Evolutionary conservation across 352 stramenopile species (phyloP), one percentile per base, ranked within the genome.

Genomic region (Phytophthora megakarya): DNA sequence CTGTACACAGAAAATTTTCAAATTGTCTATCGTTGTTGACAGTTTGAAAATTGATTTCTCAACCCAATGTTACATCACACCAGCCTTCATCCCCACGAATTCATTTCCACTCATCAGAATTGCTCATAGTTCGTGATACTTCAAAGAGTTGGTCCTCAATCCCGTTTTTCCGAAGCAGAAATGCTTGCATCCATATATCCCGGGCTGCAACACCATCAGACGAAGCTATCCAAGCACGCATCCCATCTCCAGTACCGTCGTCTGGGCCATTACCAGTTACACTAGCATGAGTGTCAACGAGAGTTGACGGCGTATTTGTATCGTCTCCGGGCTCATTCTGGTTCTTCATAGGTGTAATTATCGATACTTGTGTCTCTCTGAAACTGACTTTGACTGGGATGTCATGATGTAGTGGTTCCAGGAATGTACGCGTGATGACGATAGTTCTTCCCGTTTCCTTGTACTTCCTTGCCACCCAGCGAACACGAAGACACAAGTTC

Each of bases 101-200:
- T 32, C 26, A 32, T 32, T 32, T 5, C 5, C 26, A 5, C 5
- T 32, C 5, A 32, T 9, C 9, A 5, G 9, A 32, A 32, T 9
- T 9, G 9, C 26, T 32, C 26, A 32, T 32, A 32, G 5, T 32
- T 35, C 35, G 22, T 8, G 50, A 56, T 39, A 57, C 56, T 57
- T 71, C 48, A 30, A 71, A 71, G 11, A 71, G 37, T 2, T 42
- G 38, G 15, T 71, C 56, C 43, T 71, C 62, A 7, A 58, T 57
- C 5, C 19, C 43, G 16, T 35, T 55, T 18, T 65, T 65, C 7
- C 62, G 62, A 8, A 56, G 15, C n/a, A 50, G 32, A 40, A 70
- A 56, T 1, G 38, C 43, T 9, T 61, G 35, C 40, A 51, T 56
- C 62, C 62, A 70, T 28, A 56, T 3, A 12, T 42, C 35, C 1